Evolutionary conservation across 2,329 filamentous ascomycete genomes (phyloP), one percentile per base, ranked within the genome.

Genomic region (Pseudogymnoascus sp.): DNA sequence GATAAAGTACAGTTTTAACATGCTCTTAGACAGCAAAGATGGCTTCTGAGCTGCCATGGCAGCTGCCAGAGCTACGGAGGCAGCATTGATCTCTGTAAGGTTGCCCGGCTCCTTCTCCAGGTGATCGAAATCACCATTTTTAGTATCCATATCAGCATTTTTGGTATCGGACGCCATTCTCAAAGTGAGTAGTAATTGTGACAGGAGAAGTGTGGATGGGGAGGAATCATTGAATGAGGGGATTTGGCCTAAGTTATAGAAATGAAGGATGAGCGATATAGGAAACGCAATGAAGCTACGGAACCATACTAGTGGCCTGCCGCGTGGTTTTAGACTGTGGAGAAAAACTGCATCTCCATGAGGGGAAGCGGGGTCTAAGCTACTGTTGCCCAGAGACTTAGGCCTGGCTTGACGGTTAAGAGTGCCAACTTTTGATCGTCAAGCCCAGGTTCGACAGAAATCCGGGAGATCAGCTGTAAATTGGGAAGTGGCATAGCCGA

Each of bases 1-100:
- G 67, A 77, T 76, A 2, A 71, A 63, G 67, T 76, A 77, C 8
- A 77, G 67, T 1, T 62, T 62, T 8, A 77, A 63, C 74, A 76
- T 77, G 66, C 69, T 71, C 7, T 65, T 64, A 1, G 74, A 75
- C 65, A 71, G 70, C 5, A 73, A 67, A 31, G 69, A 73, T 4
- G 74, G 74, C 63, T 75, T 75, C 68, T 74, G 70, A 63, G 72
- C 72, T 3, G 71, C 73, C 21, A 75, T 64, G 16, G 74, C 74
- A 37, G 74, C 73, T 14, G 70, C 71, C 8, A 76, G 69, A 12
- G 74, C 74, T 16, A 73, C 71, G 36, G 75, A 77, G 16, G 75
- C 73, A 21, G 76, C 70, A 60, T 74, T 72, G 34, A 77, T 70
- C 63, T 77, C 68, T 3, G 23, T 63, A 18, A 68, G 65, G 47